Evolutionary conservation across 116 monocot genomes (phyloP).

Genomic region (Posidonia oceanica): DNA sequence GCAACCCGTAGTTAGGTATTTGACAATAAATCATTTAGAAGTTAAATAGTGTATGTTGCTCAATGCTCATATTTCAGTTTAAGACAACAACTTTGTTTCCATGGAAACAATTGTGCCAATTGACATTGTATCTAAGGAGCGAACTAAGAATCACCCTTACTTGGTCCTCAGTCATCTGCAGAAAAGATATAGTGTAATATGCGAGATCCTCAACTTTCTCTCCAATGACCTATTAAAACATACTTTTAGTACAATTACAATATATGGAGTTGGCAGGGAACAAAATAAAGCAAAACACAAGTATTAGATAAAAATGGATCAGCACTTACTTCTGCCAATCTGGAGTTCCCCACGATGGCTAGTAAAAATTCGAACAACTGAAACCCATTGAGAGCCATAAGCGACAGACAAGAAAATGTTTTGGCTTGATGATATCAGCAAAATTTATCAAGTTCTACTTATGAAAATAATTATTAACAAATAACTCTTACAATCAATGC

Average conservation of each 20-base stretch:
- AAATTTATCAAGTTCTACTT: neutral
- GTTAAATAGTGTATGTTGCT: no score
- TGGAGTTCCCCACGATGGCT: constrained; percentile 52
- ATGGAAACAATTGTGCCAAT: no score
- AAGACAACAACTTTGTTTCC: no score
- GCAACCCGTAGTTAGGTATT: no score
- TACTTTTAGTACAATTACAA: neutral
- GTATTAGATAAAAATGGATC: neutral
- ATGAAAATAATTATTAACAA: no score
- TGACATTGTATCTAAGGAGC: neutral
- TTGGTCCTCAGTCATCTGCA: constrained; percentile 94
- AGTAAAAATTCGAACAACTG: constrained; percentile 80
- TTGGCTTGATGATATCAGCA: neutral
- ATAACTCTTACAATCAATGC: no score
- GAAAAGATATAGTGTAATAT: constrained; percentile 64
- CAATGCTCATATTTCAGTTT: no score
- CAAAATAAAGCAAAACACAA: neutral
- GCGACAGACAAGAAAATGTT: neutral
- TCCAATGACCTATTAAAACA: constrained; percentile 41
- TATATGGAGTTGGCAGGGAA: neutral
- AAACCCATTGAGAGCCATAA: neutral
- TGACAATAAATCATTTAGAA: no score
- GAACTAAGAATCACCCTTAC: constrained; percentile 18
- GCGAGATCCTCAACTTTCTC: constrained; percentile 59
- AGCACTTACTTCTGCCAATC: constrained; percentile 52